Evolutionary conservation across 768 basidiomycete genomes (phyloP).

Genomic region (Macrolepiota fuliginosa): DNA sequence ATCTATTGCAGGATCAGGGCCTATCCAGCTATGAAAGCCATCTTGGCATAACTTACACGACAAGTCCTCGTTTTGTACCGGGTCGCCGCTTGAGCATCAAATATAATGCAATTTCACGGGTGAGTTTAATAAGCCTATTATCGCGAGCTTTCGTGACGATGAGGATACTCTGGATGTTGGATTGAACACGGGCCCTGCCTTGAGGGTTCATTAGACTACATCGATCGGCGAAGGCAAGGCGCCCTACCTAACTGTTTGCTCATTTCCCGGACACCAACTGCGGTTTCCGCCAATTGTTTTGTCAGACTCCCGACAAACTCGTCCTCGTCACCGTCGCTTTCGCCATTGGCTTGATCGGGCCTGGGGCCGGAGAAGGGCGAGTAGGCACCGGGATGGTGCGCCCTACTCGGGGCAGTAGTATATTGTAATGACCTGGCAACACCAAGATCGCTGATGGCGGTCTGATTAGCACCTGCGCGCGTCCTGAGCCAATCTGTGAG

Average conservation of each 20-base stretch:
- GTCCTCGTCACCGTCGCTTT: constrained; percentile 57
- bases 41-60: constrained; percentile 58
- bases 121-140: constrained; percentile 93
- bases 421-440: constrained; percentile 49
- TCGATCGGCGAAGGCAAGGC: constrained; percentile 1
- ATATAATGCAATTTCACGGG: constrained; percentile 90
- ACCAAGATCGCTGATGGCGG: constrained; percentile 35
- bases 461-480: constrained; percentile 31
- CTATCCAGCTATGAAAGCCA: background rate
- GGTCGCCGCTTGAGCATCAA: constrained; percentile 85
- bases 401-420: constrained; percentile 16
- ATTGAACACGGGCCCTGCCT: constrained; percentile 91
- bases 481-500: constrained; percentile 70
- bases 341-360: constrained; percentile 16
- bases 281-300: constrained; percentile 92
- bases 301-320: constrained; percentile 79
- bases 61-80: constrained; percentile 69
- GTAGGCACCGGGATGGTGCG: constrained; percentile 15
- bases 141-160: constrained; percentile 98
- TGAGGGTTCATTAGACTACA: constrained; percentile 15
- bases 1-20: constrained; percentile 43
- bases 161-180: constrained; percentile 88
- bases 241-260: constrained; percentile 89
- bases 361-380: constrained; percentile 18
- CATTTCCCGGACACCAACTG: constrained; percentile 96